Conservation (phyloP, 257 asterid genomes). For the Lycium ferocissimum region DNA sequence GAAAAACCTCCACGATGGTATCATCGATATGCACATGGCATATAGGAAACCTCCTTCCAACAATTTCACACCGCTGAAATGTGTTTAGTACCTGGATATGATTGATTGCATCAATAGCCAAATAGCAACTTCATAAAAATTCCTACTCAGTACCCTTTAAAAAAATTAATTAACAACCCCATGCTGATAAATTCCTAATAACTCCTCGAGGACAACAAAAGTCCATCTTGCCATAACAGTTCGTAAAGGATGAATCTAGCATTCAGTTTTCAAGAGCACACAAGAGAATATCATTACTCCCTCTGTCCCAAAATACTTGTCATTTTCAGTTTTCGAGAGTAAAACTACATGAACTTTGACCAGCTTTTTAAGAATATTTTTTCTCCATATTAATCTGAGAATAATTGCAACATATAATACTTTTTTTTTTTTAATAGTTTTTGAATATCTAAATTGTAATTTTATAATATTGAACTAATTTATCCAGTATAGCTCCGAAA, state of each 20-base stretch:
- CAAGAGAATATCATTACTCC: not conserved
- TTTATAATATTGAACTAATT: too few species aligned
- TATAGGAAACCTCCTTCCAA: constrained; percentile 45
- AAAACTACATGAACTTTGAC: too few species aligned
- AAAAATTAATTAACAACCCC: not conserved
- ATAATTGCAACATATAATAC: too few species aligned
- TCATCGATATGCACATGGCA: constrained; percentile 45
- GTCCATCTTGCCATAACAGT: not conserved
- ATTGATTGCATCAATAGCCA: not conserved
- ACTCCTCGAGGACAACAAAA: not conserved
- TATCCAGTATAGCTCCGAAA: too few species aligned
- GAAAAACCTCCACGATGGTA: constrained; percentile 40
- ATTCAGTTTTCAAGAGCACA: not conserved
- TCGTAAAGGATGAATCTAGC: constrained; percentile 10
- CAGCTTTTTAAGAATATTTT: too few species aligned
- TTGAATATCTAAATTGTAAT: too few species aligned
- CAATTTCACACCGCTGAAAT: constrained; percentile 37
- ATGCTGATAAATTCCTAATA: not conserved
- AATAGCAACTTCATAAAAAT: not conserved
- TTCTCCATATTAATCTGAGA: too few species aligned
- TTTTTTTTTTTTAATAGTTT: too few species aligned
- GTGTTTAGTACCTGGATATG: constrained; percentile 38
- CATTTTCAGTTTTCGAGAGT: too few species aligned
- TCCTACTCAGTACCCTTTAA: not conserved
- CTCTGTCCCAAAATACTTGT: too few species aligned